Base-by-base conservation (phyloP, 805 yeast genomes). In the Candida rishiriensis region DNA sequence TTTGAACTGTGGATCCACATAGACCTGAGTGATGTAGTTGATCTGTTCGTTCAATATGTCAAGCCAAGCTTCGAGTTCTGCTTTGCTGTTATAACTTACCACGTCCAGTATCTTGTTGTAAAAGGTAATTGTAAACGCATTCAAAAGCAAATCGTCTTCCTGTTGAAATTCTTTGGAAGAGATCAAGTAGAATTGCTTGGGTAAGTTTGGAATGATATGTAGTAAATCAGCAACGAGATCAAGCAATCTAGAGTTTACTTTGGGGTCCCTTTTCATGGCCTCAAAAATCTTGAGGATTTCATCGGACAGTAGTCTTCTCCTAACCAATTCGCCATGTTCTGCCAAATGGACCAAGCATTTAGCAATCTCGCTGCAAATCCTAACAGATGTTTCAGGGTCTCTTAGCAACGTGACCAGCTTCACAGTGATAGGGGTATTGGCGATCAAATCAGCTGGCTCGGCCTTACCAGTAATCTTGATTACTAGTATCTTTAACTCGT, bases 361-460 rank as follows among this genome's bases (percentile, higher is more conserved):
- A 17, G 58, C 62, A 6, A 56, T 48, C 17, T 46, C 52, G 28
- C 43, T 46, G 7, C 55, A 60, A 1, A 64, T 52, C 10, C 46
- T 50, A 18, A 54, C 47, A 3, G 56, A 43, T 2, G 57, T 50
- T 2, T 47, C 48, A 3, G 51, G 46, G 30, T 55, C 54, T 7
- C 43, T 47, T 37, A 64, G 39, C 13, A 60, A 38, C 3, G 44
- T 36, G 26, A 66, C 49, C 30, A 69, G 21, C 15, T 49, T 49
- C 12, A 49, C 42, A 13, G 63, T 39, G 4, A 67, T 42, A 3
- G 60, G 55, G 0, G 69, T 59, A 39, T 60, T 63, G 10, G 68
- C 66, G 13, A 66, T 43, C n/a, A 63, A 32, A 44, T 65, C 71
- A 3, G 64, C 49, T 2, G 69, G 67, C 8, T 53, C 48, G 4